Evolutionary conservation across 225 moss, liverwort and hornwort genomes (phyloP).

Genomic region (Pseudoscleropodium purum): DNA sequence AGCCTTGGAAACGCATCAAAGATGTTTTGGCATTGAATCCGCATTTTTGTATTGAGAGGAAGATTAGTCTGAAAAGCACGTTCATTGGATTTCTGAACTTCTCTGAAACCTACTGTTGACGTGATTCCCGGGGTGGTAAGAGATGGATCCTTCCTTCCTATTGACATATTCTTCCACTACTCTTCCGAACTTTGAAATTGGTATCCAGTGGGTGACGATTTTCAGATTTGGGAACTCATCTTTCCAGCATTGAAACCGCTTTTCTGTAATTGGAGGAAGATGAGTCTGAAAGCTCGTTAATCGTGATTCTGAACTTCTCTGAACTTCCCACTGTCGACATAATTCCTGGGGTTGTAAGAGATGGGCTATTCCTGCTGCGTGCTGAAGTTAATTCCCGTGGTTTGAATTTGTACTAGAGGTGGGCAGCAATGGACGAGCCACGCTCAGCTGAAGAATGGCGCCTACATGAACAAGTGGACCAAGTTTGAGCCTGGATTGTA

Average conservation of each 20-base stretch:
- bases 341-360: not conserved
- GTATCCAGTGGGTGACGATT: not conserved
- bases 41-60: not conserved
- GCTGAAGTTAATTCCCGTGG: not conserved
- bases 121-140: not conserved
- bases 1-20: not conserved
- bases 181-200: not conserved
- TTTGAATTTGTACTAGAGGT: slow-evolving; percentile 17
- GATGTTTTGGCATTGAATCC: not conserved
- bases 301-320: not conserved
- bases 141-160: not conserved
- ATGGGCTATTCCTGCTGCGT: not conserved
- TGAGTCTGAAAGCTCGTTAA: not conserved
- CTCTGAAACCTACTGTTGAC: not conserved
- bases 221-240: not conserved
- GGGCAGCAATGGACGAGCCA: slow-evolving; percentile 69
- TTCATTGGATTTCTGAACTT: not conserved
- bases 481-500: slow-evolving; percentile 69
- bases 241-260: not conserved
- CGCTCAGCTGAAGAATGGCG: slow-evolving; percentile 36
- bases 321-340: not conserved
- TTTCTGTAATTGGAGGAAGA: not conserved
- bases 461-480: slow-evolving; percentile 58
- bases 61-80: not conserved
- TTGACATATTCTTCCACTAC: not conserved